These are phyloP conservation scores for Brassica cretica DNA, from an alignment of 345 rosid genomes.

Conservation along the genomic window DNA sequence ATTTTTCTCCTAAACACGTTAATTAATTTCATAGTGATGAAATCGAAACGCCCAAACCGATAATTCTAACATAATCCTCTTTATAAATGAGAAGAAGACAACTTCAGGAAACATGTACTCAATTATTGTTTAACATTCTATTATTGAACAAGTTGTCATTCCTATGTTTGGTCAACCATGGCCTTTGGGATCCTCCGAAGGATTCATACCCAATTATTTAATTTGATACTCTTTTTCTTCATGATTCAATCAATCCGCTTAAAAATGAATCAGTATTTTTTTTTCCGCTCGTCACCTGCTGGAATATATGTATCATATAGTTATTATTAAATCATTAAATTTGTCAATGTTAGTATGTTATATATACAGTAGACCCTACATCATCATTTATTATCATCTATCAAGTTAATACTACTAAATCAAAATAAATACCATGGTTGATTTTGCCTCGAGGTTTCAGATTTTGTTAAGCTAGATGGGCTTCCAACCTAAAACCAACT, in stretches of 20 bases:
- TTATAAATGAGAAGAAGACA: slow-evolving; percentile 16
- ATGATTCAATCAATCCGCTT: slow-evolving; percentile 35
- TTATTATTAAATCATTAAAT: background rate
- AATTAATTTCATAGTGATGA: slow-evolving; percentile 23
- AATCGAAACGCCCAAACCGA: slow-evolving; percentile 32
- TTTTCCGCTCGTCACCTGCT: slow-evolving; percentile 22
- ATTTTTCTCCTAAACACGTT: slow-evolving; percentile 15
- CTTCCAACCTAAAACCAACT: too few relatives aligned
- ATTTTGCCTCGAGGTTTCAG: background rate
- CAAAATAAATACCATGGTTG: background rate
- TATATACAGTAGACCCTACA: slow-evolving; percentile 25
- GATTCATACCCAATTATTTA: slow-evolving; percentile 33
- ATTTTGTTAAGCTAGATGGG: too few relatives aligned
- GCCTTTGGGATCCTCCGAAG: slow-evolving; percentile 44
- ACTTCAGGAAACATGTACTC: background rate
- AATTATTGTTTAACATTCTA: slow-evolving; percentile 26
- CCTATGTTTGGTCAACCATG: slow-evolving; percentile 41
- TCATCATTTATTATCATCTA: background rate
- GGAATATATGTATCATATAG: slow-evolving; percentile 17
- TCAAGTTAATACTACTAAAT: slow-evolving; percentile 9
- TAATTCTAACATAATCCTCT: slow-evolving; percentile 30
- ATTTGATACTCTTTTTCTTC: slow-evolving; percentile 25
- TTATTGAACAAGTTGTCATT: slow-evolving; percentile 44
- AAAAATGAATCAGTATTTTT: background rate
- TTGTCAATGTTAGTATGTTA: slow-evolving; percentile 17